Conservation (phyloP, 768 basidiomycete species). For the Lentinula raphanica region DNA sequence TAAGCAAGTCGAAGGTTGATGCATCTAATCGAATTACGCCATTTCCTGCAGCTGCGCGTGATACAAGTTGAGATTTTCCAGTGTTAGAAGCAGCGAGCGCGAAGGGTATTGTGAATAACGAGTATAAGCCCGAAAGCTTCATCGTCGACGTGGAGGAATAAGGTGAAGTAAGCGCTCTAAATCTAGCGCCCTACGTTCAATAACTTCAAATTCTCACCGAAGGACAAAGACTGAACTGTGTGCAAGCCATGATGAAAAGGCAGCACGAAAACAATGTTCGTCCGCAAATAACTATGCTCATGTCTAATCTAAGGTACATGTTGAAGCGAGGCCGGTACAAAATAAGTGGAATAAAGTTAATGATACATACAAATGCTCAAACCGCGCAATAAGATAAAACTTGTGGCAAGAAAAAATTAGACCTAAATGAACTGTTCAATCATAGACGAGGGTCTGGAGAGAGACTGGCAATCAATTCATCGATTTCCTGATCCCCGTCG, state of each 20-base stretch:
- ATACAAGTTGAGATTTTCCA: slow-evolving; percentile 53
- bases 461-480: slow-evolving; percentile 22
- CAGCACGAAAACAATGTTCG: background rate
- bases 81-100: slow-evolving; percentile 26
- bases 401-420: background rate
- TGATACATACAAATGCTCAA: background rate
- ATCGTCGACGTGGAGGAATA: slow-evolving; percentile 25
- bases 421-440: background rate
- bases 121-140: slow-evolving; percentile 21
- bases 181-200: background rate
- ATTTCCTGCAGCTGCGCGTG: slow-evolving; percentile 64
- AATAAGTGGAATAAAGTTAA: background rate
- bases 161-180: background rate
- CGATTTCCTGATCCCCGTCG: slow-evolving; percentile 24
- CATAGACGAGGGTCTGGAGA: slow-evolving; percentile 16
- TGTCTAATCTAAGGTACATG: background rate
- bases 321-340: background rate
- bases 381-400: background rate
- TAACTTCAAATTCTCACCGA: too few relatives aligned
- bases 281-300: background rate
- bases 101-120: slow-evolving; percentile 22
- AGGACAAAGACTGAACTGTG: background rate
- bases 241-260: background rate
- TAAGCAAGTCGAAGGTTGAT: slow-evolving; percentile 71
- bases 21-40: slow-evolving; percentile 82